Evolutionary conservation across 306 rosid species (phyloP).

Genomic region (Rosa rugosa): DNA sequence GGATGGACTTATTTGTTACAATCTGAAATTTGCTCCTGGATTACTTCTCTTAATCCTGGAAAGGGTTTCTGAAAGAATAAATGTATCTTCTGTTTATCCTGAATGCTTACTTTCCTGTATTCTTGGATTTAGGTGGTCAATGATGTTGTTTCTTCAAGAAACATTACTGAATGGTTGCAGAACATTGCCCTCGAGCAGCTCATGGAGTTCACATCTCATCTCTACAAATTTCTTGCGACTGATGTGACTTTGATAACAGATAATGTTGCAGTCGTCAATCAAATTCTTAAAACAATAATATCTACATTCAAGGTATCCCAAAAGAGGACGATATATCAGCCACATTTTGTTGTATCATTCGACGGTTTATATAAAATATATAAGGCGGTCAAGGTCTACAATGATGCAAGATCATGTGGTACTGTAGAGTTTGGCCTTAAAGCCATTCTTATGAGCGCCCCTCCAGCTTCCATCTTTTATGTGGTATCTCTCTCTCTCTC

Average conservation of each 20-base stretch:
- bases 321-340: conserved; percentile 63
- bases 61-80: not conserved
- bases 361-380: conserved; percentile 61
- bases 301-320: conserved; percentile 62
- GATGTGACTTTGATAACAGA: conserved; percentile 43
- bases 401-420: conserved; percentile 29
- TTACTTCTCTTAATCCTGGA: not conserved
- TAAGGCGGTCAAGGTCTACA: conserved; percentile 36
- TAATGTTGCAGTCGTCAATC: conserved; percentile 43
- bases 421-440: conserved; percentile 55
- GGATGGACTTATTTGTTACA: not conserved
- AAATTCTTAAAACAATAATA: conserved; percentile 49
- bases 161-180: conserved; percentile 72
- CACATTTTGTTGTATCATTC: conserved; percentile 69
- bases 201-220: conserved; percentile 59
- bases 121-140: conserved; percentile 59
- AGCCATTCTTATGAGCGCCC: conserved; percentile 69
- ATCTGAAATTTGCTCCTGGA: not conserved
- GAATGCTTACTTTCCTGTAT: conserved; percentile 15
- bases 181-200: conserved; percentile 82
- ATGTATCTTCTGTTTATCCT: not conserved
- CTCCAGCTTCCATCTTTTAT: conserved; percentile 44
- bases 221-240: conserved; percentile 47
- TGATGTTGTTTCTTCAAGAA: conserved; percentile 55
- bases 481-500: conserved; percentile 53